Evolutionary conservation across 345 rosid species (phyloP).

Genomic region (Turnera subulata): DNA sequence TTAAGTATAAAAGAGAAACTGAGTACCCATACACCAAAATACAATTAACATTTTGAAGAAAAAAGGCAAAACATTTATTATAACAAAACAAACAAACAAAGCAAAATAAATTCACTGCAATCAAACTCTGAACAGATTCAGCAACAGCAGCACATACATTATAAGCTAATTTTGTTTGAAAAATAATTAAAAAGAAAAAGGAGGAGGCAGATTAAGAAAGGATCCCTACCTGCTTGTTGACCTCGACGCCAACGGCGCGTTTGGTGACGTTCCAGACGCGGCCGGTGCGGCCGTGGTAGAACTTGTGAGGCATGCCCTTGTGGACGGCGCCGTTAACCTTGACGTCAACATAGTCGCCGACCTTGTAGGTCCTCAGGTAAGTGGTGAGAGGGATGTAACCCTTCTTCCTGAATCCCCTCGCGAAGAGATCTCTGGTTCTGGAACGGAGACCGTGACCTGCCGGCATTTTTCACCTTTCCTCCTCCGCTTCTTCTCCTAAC

Average conservation of each 20-base stretch:
- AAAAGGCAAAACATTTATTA: too few relatives aligned
- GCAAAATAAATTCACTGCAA: too few relatives aligned
- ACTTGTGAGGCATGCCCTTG: constrained; percentile 85
- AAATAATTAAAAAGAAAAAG: too few relatives aligned
- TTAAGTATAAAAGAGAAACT: too few relatives aligned
- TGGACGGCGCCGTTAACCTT: constrained; percentile 78
- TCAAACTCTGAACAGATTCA: too few relatives aligned
- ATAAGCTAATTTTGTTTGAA: too few relatives aligned
- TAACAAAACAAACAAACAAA: too few relatives aligned
- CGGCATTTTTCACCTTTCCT: constrained; percentile 35
- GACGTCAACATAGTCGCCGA: constrained; percentile 62
- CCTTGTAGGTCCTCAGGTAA: constrained; percentile 57
- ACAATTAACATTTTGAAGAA: too few relatives aligned
- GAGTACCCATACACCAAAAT: too few relatives aligned
- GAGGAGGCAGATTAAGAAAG: too few relatives aligned
- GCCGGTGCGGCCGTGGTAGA: constrained; percentile 81
- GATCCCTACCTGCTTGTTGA: constrained; percentile 86
- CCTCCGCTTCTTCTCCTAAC: too few relatives aligned
- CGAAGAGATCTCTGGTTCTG: constrained; percentile 58
- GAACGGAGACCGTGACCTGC: constrained; percentile 70
- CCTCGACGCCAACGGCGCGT: constrained; percentile 73
- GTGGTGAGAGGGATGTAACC: constrained; percentile 69
- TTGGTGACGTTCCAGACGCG: constrained; percentile 79
- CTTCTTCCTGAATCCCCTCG: constrained; percentile 75
- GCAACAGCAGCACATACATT: too few relatives aligned